Conservation (phyloP, 495 filamentous ascomycete genomes). For the Trichocladium uniseriatum region DNA sequence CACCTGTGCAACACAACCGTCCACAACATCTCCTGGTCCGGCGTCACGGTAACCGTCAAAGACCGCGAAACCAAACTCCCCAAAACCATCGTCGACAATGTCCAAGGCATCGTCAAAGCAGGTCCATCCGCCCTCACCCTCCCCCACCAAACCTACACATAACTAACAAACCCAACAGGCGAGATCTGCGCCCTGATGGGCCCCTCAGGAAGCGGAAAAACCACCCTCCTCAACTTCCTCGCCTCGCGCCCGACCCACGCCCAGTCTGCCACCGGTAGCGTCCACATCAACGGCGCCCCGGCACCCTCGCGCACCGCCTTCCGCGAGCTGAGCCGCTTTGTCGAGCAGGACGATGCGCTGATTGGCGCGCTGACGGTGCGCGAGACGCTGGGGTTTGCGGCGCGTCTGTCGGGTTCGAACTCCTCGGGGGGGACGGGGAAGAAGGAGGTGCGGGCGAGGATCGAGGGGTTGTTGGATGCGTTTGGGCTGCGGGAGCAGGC, state of each 20-base stretch:
- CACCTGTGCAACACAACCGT: slow-evolving; percentile 32
- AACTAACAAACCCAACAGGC: slow-evolving; percentile 34
- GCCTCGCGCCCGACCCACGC: slow-evolving; percentile 55
- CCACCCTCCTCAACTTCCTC: slow-evolving; percentile 65
- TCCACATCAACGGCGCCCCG: slow-evolving; percentile 48
- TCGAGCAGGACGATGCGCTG: slow-evolving; percentile 79
- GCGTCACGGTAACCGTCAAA: slow-evolving; percentile 57
- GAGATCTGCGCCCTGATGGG: slow-evolving; percentile 71
- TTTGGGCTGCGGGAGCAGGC: slow-evolving; percentile 66
- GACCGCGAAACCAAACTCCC: slow-evolving; percentile 55
- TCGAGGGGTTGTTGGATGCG: slow-evolving; percentile 76
- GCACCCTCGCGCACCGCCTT: slow-evolving; percentile 30
- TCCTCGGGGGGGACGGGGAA: background rate
- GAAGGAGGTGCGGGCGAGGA: slow-evolving; percentile 63
- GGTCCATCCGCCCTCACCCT: slow-evolving; percentile 15
- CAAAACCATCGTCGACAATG: slow-evolving; percentile 44
- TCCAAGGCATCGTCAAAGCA: slow-evolving; percentile 44
- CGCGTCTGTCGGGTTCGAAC: slow-evolving; percentile 41
- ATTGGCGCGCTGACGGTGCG: slow-evolving; percentile 67
- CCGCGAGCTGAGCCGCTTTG: slow-evolving; percentile 53
- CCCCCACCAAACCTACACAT: background rate
- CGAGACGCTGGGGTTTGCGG: slow-evolving; percentile 70
- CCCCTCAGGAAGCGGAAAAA: slow-evolving; percentile 67
- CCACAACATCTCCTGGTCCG: slow-evolving; percentile 48
- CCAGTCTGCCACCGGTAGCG: slow-evolving; percentile 23